Evolutionary conservation across 164 flowering plant species (phyloP).

Genomic region (Stephania japonica): DNA sequence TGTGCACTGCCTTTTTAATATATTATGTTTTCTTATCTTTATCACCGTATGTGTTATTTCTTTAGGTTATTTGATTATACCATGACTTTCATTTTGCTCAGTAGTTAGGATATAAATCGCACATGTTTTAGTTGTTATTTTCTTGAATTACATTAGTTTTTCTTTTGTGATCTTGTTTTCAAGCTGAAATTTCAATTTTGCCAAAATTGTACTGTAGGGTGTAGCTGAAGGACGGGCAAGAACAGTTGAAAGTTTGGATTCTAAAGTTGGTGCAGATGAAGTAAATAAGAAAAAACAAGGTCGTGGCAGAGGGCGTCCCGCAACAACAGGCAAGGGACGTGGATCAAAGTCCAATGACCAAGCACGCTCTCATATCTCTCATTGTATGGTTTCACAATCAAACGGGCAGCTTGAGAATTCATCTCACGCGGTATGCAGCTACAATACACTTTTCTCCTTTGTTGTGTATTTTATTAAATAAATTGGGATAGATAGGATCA

Average conservation of each 20-base stretch:
- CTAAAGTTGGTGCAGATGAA: slow-evolving; percentile 40
- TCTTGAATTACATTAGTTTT: background rate
- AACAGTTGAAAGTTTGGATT: slow-evolving; percentile 31
- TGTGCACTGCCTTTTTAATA: background rate
- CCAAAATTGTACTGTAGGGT: slow-evolving; percentile 21
- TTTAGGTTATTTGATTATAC: background rate
- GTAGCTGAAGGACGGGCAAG: slow-evolving; percentile 45
- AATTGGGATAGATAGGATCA: background rate
- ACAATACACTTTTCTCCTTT: background rate
- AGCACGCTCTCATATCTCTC: slow-evolving; percentile 31
- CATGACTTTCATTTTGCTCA: background rate
- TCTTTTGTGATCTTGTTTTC: background rate
- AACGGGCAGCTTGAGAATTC: slow-evolving; percentile 72
- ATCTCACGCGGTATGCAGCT: slow-evolving; percentile 39
- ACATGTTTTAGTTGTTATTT: background rate
- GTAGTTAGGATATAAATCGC: slow-evolving; percentile 1
- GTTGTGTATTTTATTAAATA: background rate
- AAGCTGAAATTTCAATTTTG: background rate
- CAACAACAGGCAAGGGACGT: slow-evolving; percentile 63
- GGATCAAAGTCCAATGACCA: slow-evolving; percentile 56
- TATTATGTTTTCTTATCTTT: background rate
- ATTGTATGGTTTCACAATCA: slow-evolving; percentile 28
- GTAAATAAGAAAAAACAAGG: slow-evolving; percentile 58
- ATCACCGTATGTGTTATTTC: background rate
- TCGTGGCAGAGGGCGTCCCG: slow-evolving; percentile 68